Base-by-base conservation (phyloP, 805 yeast species). In the Candida fluviatilis region DNA sequence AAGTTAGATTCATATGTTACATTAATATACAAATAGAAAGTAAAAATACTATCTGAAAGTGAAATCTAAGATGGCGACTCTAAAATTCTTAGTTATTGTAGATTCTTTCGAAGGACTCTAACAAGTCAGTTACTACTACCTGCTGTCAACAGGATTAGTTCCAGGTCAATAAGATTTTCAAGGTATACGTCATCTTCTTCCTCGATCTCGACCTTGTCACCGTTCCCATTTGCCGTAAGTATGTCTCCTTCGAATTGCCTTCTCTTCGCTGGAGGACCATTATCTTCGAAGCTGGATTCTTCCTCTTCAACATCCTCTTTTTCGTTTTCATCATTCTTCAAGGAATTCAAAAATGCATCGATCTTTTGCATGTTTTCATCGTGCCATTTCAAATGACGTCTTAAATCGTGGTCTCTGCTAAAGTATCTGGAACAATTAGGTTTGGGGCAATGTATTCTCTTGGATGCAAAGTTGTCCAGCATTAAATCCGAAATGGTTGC, bases 331-430 rank as follows among this genome's bases (percentile, higher is more conserved):
- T 48, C 51, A 5, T 41, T 36, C 4, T 52, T 56, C 32, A 64
- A 43, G 0, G 62, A 48, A 4, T 42, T 46, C 42, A 65, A 54
- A 38, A 53, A 65, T 2, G 34, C 41, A 32, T 61, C 64, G 3
- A 66, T 54, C 41, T 55, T 60, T 31, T 46, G 39, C 36, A 59
- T 36, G 17, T 62, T 60, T 14, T 56, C 58, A 10, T 60, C 60
- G 47, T 78, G 83, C 82, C 82, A 78, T 28, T 52, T 56, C 35
- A 77, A 44, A 50, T 78, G 84, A 31, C 81, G 62, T 13, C 54
- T 48, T 18, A 77, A 49, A 49, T 76, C 82, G 46, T 65, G 65
- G 0, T 68, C 65, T 42, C 72, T 69, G 36, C 67, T 66, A 52
- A 82, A 82, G 5, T 64, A 61, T 40, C 87, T 64, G 24, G 59